Base-by-base conservation (phyloP, 257 asterid genomes). In the Solanum commersonii region DNA sequence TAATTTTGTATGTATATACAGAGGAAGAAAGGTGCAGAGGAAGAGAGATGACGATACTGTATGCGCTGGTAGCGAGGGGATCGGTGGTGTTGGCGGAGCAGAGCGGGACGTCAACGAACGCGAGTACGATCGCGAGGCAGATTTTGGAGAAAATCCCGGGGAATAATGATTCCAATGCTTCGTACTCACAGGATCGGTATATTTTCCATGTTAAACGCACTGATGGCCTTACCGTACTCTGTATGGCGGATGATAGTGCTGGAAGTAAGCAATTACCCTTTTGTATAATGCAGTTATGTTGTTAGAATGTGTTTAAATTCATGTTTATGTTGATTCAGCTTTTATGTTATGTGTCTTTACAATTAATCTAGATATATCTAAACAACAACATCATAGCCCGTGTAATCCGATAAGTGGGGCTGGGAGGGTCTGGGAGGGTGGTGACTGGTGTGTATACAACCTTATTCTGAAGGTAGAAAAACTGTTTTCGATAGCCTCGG, bases 231-330 rank as follows among this genome's bases (percentile, higher is more conserved):
- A 93, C 99, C 89, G 98, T 96, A 37, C 98, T 97, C 6, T 97
- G 99, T 93, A 96, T 97, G 99, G 99, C 99, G 87, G 99, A 97
- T 92, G 99, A 97, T 60, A 91, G 92, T 72, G 96, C 96, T 92
- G 99, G 98, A 92, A 91, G 99, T 97, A 95, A 83, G 96, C 70
- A 8, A 29, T 46, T 82, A 9, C 6, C 20, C 29, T 49, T 81
- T 49, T 81, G 12, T 46, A 14, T 81, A 29, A 27, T 29, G 84
- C 63, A 0, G 4, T 42, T 78, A 25, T 33, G 31, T 63, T 44
- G 29, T 49, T 49, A 81, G 70, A 49, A 81, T 81, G 37, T 79
- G 38, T 81, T 1, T 78, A 1, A 29, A 15, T 81, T 46, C 85
- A 3, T 46, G 68, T 81, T 81, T 9, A 18, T 81, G 68, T 46